Conservation (phyloP, 1,139 yeast genomes). For the Candida sanyaensis region DNA sequence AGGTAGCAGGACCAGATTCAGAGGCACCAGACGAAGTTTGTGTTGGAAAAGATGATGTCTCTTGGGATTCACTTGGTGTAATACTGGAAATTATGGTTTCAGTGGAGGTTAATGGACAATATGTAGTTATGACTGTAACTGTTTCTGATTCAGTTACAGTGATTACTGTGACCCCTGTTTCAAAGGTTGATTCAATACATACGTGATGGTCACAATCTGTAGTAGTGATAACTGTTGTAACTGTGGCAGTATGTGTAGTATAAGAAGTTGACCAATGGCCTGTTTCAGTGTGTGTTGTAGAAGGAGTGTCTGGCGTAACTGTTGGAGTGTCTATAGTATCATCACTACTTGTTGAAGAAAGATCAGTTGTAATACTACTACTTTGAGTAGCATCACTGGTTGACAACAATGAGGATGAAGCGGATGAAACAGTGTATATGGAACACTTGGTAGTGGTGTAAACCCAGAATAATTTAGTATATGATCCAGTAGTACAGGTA, state of each 20-base stretch:
- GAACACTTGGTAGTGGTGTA: neutral
- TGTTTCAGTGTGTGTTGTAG: neutral
- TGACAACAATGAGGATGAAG: neutral
- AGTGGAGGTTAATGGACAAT: slow-evolving; percentile 5
- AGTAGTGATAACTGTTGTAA: neutral
- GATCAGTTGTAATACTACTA: no score
- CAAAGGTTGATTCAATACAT: neutral
- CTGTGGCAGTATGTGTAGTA: neutral
- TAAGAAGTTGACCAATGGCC: neutral
- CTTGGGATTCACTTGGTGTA: no score
- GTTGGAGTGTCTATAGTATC: neutral
- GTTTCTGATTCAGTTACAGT: neutral
- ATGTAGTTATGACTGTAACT: neutral
- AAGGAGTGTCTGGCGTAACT: neutral
- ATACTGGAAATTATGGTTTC: neutral
- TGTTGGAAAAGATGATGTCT: no score
- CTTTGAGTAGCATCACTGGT: neutral
- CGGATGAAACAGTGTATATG: neutral
- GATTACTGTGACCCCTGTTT: neutral
- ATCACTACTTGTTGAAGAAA: neutral
- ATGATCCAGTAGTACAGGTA: neutral
- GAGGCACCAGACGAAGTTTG: neutral
- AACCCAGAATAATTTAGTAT: neutral
- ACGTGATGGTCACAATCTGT: neutral
- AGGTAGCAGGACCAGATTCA: neutral